Percentiles rank a stretch among this genome's conserved stretches.
phyloP scores from a whole-genome alignment of 768 basidiomycete genomes.

The Dacryopinax spathularia region DNA sequence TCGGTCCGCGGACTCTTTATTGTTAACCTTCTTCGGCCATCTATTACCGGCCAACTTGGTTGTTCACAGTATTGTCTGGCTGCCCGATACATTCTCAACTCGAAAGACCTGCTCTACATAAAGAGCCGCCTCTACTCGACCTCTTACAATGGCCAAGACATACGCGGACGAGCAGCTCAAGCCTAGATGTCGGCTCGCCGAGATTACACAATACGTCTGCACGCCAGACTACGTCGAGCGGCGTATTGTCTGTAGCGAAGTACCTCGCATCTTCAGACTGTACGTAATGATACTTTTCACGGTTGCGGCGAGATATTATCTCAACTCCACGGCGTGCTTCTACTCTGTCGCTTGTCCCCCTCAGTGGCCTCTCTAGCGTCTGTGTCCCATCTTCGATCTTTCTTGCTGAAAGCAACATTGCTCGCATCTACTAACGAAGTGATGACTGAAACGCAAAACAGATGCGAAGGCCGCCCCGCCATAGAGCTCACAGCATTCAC shows the following conservation, averaged over 20 bases:
- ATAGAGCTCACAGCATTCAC: slow-evolving; percentile 48
- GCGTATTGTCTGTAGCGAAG: slow-evolving; percentile 7
- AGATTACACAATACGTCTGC: neutral
- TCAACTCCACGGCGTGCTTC: slow-evolving; percentile 16
- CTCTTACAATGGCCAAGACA: neutral
- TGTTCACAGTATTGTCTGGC: too few relatives aligned
- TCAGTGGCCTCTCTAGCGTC: slow-evolving; percentile 63
- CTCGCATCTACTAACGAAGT: too few relatives aligned
- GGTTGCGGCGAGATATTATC: slow-evolving; percentile 34
- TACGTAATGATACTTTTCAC: slow-evolving; percentile 60
- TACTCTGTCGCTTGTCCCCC: slow-evolving; percentile 53
- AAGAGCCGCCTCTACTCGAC: too few relatives aligned
- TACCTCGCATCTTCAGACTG: slow-evolving; percentile 37
- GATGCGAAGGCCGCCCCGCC: slow-evolving; percentile 51
- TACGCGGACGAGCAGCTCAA: neutral
- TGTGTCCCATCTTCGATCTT: slow-evolving; percentile 18
- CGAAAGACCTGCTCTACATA: too few relatives aligned
- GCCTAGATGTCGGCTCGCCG: neutral
- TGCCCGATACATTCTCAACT: too few relatives aligned
- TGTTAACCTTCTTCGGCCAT: too few relatives aligned
- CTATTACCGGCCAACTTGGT: too few relatives aligned
- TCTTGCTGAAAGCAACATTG: neutral
- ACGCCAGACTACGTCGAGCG: neutral
- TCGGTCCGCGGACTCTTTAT: too few relatives aligned
- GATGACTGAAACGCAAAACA: slow-evolving; percentile 19